Evolutionary conservation across 495 filamentous ascomycete species (phyloP).

Genomic region (Penicillium odoratum): DNA sequence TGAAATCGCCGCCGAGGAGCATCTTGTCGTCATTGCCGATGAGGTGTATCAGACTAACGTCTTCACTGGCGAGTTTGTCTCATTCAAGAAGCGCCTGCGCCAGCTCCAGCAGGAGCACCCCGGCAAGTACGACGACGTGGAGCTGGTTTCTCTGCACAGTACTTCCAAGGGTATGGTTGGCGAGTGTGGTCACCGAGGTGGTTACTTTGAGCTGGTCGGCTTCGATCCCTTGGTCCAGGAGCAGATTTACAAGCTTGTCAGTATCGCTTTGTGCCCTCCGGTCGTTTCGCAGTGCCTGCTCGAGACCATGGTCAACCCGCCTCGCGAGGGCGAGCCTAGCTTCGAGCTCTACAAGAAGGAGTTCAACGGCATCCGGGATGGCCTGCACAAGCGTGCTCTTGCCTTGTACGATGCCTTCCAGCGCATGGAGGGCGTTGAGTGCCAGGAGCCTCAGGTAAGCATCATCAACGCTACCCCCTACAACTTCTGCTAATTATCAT

Average conservation of each 20-base stretch:
- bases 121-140: constrained; percentile 76
- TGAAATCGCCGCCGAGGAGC: constrained; percentile 80
- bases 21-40: constrained; percentile 87
- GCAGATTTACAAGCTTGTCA: constrained; percentile 98
- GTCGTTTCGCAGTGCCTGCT: constrained; percentile 95
- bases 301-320: constrained; percentile 96
- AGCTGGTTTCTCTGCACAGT: constrained; percentile 84
- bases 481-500: constrained; percentile 6
- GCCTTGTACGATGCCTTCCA: constrained; percentile 88
- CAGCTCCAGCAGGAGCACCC: constrained; percentile 75
- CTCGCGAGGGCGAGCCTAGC: constrained; percentile 74
- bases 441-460: constrained; percentile 69
- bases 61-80: constrained; percentile 88
- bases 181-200: constrained; percentile 95
- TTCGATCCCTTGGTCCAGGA: constrained; percentile 84
- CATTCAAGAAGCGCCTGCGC: constrained; percentile 88
- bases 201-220: constrained; percentile 91
- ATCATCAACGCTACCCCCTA: not conserved
- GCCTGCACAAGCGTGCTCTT: constrained; percentile 72
- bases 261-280: constrained; percentile 91
- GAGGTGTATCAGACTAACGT: constrained; percentile 99
- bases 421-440: constrained; percentile 92
- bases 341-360: constrained; percentile 80
- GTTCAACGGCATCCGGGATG: constrained; percentile 74
- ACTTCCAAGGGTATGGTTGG: constrained; percentile 97